phyloP scores from a whole-genome alignment of 192 early-diverging fungal species.

The Fimicolochytrium jonesii region DNA sequence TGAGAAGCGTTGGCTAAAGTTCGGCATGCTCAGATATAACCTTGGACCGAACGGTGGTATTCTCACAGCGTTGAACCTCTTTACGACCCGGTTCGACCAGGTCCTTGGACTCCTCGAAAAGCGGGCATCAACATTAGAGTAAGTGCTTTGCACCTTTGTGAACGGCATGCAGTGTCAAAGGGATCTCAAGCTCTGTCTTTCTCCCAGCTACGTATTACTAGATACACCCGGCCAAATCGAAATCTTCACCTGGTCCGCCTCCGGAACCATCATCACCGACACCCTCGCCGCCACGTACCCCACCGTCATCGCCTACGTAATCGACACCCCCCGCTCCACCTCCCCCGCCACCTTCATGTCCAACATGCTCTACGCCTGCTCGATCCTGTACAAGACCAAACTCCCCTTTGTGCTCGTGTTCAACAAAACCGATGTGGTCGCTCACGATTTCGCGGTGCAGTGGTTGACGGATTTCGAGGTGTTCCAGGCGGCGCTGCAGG shows the following conservation, averaged over 20 bases:
- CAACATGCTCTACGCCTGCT: constrained; percentile 98
- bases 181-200: no score
- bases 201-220: constrained; percentile 67
- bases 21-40: constrained; percentile 83
- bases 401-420: constrained; percentile 93
- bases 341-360: constrained; percentile 95
- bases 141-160: constrained; percentile 27
- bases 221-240: constrained; percentile 99
- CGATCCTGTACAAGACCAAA: constrained; percentile 96
- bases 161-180: no score
- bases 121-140: constrained; percentile 67
- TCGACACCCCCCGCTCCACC: constrained; percentile 92
- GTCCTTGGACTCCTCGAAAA: constrained; percentile 84
- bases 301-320: constrained; percentile 86
- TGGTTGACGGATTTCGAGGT: constrained; percentile 98
- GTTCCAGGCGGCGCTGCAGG: constrained; percentile 82
- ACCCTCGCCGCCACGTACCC: constrained; percentile 88
- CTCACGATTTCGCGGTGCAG: constrained; percentile 82
- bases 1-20: no score
- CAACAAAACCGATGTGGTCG: constrained; percentile 92
- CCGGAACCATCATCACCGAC: constrained; percentile 92
- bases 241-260: constrained; percentile 98
- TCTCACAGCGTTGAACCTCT: constrained; percentile 90
- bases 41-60: constrained; percentile 97
- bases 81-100: constrained; percentile 98